Percentiles rank a stretch among this genome's conserved stretches.
Conservation (phyloP, 495 filamentous ascomycete species). For the Aspergillus ostianus region DNA sequence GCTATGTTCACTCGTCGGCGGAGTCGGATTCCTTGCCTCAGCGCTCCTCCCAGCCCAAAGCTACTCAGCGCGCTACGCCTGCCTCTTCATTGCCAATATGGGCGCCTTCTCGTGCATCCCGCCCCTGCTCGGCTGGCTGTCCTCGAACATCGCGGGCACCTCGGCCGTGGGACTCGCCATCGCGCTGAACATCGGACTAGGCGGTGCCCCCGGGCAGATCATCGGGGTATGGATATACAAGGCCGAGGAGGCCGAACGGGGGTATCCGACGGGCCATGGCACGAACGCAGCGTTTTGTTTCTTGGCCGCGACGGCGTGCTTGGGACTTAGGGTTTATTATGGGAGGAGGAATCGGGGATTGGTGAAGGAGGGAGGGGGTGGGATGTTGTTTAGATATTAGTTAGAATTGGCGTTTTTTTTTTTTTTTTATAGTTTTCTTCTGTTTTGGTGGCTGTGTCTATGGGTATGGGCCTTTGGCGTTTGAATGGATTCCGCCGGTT, state of each 20-base stretch:
- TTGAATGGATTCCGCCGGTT: too few relatives aligned
- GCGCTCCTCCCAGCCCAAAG: conserved; percentile 59
- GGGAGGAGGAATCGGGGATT: conserved; percentile 31
- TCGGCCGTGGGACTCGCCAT: conserved; percentile 64
- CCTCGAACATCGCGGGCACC: conserved; percentile 63
- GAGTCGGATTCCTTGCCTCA: conserved; percentile 63
- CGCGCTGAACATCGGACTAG: conserved; percentile 62
- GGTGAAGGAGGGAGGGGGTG: conserved; percentile 16
- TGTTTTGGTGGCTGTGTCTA: too few relatives aligned
- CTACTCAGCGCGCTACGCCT: conserved; percentile 59
- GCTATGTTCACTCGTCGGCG: conserved; percentile 56
- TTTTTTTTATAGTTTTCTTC: too few relatives aligned
- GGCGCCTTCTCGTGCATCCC: conserved; percentile 60
- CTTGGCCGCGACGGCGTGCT: conserved; percentile 33
- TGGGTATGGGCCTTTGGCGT: too few relatives aligned
- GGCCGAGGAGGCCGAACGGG: conserved; percentile 52
- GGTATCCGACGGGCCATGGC: conserved; percentile 68
- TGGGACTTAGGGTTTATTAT: conserved; percentile 39
- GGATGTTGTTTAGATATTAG: too few relatives aligned
- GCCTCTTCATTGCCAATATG: conserved; percentile 63
- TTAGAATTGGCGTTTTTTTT: too few relatives aligned
- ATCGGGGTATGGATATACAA: conserved; percentile 74
- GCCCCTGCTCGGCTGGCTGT: conserved; percentile 67
- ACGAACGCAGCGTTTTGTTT: conserved; percentile 49
- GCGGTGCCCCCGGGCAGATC: conserved; percentile 65